These are phyloP conservation scores for Lunularia cruciata DNA, from an alignment of 225 moss, liverwort and hornwort genomes.

Conservation along the genomic window DNA sequence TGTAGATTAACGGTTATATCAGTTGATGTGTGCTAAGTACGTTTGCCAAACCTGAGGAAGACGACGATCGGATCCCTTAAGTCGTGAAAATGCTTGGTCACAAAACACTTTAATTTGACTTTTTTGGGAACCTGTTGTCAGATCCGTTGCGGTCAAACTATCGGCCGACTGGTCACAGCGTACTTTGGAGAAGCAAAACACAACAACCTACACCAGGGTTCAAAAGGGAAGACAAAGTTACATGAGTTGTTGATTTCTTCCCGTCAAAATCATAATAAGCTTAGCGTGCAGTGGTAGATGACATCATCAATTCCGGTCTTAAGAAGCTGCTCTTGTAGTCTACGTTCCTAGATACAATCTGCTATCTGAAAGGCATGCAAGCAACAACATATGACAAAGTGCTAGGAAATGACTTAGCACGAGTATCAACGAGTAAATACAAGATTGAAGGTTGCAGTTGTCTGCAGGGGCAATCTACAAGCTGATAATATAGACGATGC, in stretches of 20 bases:
- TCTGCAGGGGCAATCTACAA: no score
- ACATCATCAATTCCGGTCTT: neutral
- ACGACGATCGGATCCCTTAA: slow-evolving; percentile 89
- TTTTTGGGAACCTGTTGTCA: slow-evolving; percentile 89
- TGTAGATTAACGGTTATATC: no score
- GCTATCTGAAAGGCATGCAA: neutral
- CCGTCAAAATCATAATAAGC: no score
- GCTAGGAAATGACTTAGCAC: no score
- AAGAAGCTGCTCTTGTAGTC: neutral
- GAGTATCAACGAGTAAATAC: no score
- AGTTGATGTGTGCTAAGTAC: no score
- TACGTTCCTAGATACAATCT: no score
- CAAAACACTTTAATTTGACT: slow-evolving; percentile 92
- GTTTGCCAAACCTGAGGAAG: slow-evolving; percentile 71
- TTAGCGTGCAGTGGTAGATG: neutral
- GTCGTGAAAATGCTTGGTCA: slow-evolving; percentile 87
- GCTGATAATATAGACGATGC: slow-evolving; percentile 23
- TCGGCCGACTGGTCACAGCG: slow-evolving; percentile 97
- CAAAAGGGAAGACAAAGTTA: slow-evolving; percentile 23
- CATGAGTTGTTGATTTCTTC: slow-evolving; percentile 12
- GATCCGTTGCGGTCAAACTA: slow-evolving; percentile 88
- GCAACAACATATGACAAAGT: no score
- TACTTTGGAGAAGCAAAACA: slow-evolving; percentile 97
- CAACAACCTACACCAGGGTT: slow-evolving; percentile 68
- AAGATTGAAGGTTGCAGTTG: no score